A percentile compares a stretch with the other conserved stretches of the same genome.
Evolutionary conservation across 2,329 filamentous ascomycete species (phyloP).

Genomic region (Epichloe scottii): DNA sequence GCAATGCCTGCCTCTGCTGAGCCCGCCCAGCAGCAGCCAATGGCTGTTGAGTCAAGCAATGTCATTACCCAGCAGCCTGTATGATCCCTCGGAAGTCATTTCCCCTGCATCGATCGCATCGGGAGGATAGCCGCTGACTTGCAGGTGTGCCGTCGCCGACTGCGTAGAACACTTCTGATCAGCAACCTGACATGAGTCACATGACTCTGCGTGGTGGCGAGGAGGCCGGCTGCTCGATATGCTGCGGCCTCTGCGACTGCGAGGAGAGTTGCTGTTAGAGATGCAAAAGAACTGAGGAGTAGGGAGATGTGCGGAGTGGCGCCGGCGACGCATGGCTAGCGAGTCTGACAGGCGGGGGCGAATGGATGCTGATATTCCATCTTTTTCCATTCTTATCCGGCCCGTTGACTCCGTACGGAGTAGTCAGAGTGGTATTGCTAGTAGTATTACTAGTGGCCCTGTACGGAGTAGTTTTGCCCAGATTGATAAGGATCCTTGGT

Average conservation of each 20-base stretch:
- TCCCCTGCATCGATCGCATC: background rate
- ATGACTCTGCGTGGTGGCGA: constrained; percentile 1
- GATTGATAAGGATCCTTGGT: too few species aligned
- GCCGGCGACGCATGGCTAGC: too few species aligned
- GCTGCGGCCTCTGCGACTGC: constrained; percentile 1
- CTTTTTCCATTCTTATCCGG: background rate
- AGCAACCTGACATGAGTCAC: constrained; percentile 1
- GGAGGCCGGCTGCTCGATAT: constrained; percentile 2
- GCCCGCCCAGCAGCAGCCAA: background rate
- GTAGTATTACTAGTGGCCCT: too few species aligned
- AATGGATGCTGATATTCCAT: background rate
- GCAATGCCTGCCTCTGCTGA: background rate
- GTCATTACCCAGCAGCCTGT: constrained; percentile 1
- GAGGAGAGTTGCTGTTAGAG: background rate
- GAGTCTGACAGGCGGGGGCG: too few species aligned
- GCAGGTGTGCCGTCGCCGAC: background rate
- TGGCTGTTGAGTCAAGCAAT: background rate
- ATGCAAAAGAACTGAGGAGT: too few species aligned
- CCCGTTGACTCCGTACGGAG: background rate
- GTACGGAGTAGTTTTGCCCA: too few species aligned
- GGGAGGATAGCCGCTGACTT: background rate
- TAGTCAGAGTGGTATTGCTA: too few species aligned
- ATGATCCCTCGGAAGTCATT: background rate
- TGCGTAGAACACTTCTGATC: background rate
- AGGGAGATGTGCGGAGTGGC: too few species aligned